Base-by-base conservation (phyloP, 495 filamentous ascomycete genomes). In the Aspergillus baeticus region DNA sequence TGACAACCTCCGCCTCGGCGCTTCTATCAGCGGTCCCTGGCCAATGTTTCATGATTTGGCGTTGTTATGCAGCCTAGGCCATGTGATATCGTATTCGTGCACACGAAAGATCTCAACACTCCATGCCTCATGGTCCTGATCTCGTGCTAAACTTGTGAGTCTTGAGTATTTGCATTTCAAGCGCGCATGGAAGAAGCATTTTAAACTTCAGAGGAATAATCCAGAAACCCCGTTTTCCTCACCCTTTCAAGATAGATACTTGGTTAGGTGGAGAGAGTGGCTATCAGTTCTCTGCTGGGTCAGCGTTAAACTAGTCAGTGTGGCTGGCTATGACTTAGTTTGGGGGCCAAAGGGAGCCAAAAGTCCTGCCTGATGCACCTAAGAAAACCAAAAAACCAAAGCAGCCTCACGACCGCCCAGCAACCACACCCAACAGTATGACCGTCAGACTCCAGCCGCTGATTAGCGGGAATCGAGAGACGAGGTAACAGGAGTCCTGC, bases 31-130 rank as follows among this genome's bases (percentile, higher is more conserved):
- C 15, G 37, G 47, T 48, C 29, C 36, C 54, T 45, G 36, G 31
- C 54, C 50, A 57, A 48, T 53, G 36, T 55, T 60, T 52, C 47
- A 35, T 37, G 39, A 44, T 51, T 29, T 54, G 54, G 54, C 38
- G 43, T 54, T 54, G 34, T 31, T 13, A 4, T 59, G 57, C 6
- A 44, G 49, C 43, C 20, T 42, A 47, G 33, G 42, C 47, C 47
- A 58, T 59, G 55, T 59, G 47, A 59, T 51, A 54, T 48, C 46
- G 52, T 59, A 54, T 50, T 57, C 54, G 36, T 41, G 21, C 35
- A 57, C 34, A 18, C 6, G 7, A 38, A 23, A 23, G 10, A 50
- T 38, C 10, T 41, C 7, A 2, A 4, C 15, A 41, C 13, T 39
- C 15, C n/a, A 41, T 18, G 13, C 13, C 15, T 13, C 3, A 7